Conservation (phyloP, 192 early-diverging fungal species). For the Coemansia sp. region DNA sequence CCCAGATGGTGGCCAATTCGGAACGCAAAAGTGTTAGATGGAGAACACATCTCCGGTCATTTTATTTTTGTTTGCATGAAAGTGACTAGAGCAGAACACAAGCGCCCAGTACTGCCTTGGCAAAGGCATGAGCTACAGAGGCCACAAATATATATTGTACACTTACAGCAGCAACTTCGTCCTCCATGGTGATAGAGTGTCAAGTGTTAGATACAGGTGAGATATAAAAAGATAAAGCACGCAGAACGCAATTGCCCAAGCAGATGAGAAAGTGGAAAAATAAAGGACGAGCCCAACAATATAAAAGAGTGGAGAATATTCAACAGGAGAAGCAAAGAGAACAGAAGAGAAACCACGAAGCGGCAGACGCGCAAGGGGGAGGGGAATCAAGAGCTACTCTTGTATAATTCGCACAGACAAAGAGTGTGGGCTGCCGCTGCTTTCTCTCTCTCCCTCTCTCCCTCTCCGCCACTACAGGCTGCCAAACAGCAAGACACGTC, state of each 20-base stretch:
- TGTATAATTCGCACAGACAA: not conserved
- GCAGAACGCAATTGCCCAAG: slow-evolving; percentile 20
- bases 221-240: slow-evolving; percentile 8
- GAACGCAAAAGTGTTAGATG: slow-evolving; percentile 11
- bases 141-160: not conserved
- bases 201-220: slow-evolving; percentile 23
- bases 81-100: not conserved
- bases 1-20: not conserved
- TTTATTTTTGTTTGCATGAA: not conserved
- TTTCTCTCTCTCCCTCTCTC: too few relatives aligned
- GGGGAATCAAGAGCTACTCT: not conserved
- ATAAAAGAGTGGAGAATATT: slow-evolving; percentile 18
- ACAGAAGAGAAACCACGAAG: slow-evolving; percentile 12
- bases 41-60: not conserved
- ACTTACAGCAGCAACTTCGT: slow-evolving; percentile 85
- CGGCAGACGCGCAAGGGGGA: not conserved
- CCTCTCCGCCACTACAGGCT: too few relatives aligned
- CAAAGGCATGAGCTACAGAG: not conserved
- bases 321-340: slow-evolving; percentile 14
- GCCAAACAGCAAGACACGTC: too few relatives aligned
- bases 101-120: slow-evolving; percentile 2
- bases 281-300: slow-evolving; percentile 7
- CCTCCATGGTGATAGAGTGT: slow-evolving; percentile 63
- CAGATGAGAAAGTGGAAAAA: slow-evolving; percentile 14
- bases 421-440: too few relatives aligned